Conservation (phyloP, 805 yeast species). For the Kregervanrija delftensis region DNA sequence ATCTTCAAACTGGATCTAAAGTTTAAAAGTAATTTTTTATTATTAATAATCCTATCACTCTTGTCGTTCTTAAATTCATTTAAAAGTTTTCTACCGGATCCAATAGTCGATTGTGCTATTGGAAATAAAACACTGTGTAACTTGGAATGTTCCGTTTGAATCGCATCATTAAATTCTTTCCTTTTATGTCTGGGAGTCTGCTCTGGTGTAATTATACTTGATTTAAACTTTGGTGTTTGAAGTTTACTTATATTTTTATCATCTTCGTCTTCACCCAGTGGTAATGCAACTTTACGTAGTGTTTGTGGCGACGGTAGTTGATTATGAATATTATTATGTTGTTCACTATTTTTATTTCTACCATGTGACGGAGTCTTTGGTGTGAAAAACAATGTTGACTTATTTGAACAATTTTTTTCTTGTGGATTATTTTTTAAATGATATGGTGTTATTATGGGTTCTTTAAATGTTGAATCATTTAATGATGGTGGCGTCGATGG, state of each 20-base stretch:
- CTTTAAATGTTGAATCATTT: neutral
- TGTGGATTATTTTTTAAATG: neutral
- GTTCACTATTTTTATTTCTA: neutral
- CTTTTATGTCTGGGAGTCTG: constrained; percentile 10
- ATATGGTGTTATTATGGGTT: neutral
- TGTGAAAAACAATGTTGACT: too few species aligned
- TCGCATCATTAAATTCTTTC: constrained; percentile 1
- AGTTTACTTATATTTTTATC: constrained; percentile 4
- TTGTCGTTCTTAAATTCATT: neutral
- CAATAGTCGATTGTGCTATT: constrained; percentile 24
- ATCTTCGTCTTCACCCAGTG: neutral
- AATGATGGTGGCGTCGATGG: constrained; percentile 23
- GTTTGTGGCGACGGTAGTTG: constrained; percentile 9
- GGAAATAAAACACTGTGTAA: constrained; percentile 17
- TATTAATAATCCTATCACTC: neutral
- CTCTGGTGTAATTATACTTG: constrained; percentile 11
- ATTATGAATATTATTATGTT: neutral
- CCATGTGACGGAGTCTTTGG: neutral
- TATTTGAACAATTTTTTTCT: neutral
- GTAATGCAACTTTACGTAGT: constrained; percentile 4
- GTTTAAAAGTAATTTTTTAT: constrained; percentile 11
- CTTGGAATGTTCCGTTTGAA: constrained; percentile 1
- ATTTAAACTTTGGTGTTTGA: constrained; percentile 5
- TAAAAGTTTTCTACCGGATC: constrained; percentile 20
- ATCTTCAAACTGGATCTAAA: constrained; percentile 16